Evolutionary conservation across 2,329 filamentous ascomycete genomes (phyloP).

Genomic region (Trichoderma afroharzianum): DNA sequence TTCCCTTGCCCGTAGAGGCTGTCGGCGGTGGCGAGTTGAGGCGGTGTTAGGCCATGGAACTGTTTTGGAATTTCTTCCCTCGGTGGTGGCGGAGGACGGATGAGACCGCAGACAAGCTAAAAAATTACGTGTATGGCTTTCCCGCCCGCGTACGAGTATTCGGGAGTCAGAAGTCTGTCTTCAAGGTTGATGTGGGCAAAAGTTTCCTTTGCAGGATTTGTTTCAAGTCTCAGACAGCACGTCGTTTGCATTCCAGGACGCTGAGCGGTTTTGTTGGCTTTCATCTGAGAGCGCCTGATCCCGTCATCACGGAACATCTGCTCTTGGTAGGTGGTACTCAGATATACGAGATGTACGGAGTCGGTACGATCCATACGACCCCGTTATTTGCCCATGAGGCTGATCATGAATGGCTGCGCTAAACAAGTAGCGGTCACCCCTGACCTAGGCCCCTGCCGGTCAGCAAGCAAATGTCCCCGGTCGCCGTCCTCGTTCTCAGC

Average conservation of each 20-base stretch:
- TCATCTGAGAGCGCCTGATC: neutral
- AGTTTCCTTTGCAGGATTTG: neutral
- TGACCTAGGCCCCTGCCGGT: neutral
- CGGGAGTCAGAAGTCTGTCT: constrained; percentile 11
- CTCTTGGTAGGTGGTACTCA: constrained; percentile 5
- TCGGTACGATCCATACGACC: constrained; percentile 13
- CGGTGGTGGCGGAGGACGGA: neutral
- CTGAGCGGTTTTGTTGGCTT: neutral
- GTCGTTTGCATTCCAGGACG: neutral
- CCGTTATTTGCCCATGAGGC: neutral
- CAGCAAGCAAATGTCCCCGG: neutral
- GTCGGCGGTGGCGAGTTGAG: neutral
- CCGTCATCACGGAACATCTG: neutral
- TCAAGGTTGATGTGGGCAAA: neutral
- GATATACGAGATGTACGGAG: constrained; percentile 17
- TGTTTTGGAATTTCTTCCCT: neutral
- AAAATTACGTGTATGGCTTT: neutral
- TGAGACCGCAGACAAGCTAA: neutral
- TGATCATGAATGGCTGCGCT: neutral
- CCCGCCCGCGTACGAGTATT: neutral
- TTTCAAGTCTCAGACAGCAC: neutral
- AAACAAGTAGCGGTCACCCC: neutral
- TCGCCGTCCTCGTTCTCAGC: neutral
- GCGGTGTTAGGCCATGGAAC: neutral
- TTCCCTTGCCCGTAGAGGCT: neutral